Evolutionary conservation across 2,329 filamentous ascomycete genomes (phyloP).

Genomic region (Cephalotrichum gorgonifer): DNA sequence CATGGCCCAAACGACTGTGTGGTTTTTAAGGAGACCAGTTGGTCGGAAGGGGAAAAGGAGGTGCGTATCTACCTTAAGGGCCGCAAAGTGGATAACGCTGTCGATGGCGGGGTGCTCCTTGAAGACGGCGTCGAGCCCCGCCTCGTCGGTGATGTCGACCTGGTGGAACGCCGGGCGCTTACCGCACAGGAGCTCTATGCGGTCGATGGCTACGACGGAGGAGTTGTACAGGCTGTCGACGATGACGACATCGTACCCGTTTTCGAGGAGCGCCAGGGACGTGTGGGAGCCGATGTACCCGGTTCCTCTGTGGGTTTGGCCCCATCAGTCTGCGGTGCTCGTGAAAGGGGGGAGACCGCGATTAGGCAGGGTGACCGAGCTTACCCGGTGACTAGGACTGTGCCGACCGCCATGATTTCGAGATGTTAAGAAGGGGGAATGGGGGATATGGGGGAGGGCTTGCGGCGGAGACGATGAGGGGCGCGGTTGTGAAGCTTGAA

Average conservation of each 20-base stretch:
- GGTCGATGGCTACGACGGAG: slow-evolving; percentile 79
- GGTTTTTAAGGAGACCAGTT: too few relatives aligned
- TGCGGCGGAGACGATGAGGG: not conserved
- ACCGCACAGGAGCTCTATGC: slow-evolving; percentile 87
- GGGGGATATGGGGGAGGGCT: too few relatives aligned
- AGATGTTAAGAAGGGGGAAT: slow-evolving; percentile 9
- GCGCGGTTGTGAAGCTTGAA: not conserved
- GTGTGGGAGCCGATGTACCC: slow-evolving; percentile 99
- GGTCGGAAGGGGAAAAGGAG: not conserved
- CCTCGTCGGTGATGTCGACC: slow-evolving; percentile 79
- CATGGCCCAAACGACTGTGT: not conserved
- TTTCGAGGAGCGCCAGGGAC: slow-evolving; percentile 78
- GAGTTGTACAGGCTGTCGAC: slow-evolving; percentile 98
- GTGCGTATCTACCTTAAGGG: slow-evolving; percentile 62
- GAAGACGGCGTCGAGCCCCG: slow-evolving; percentile 77
- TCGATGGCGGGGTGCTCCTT: slow-evolving; percentile 84
- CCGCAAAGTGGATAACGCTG: slow-evolving; percentile 97
- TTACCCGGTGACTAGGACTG: slow-evolving; percentile 88
- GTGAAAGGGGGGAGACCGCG: slow-evolving; percentile 10
- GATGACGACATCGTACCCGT: slow-evolving; percentile 93
- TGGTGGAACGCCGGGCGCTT: slow-evolving; percentile 80
- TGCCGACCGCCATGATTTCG: slow-evolving; percentile 64
- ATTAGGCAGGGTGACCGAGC: slow-evolving; percentile 18
- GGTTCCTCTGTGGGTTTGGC: slow-evolving; percentile 60
- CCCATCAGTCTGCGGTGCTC: slow-evolving; percentile 5